A percentile compares a stretch with the other conserved stretches of the same genome.
Conservation (phyloP, 2,329 filamentous ascomycete genomes). For the Fonsecaea pugnacius region DNA sequence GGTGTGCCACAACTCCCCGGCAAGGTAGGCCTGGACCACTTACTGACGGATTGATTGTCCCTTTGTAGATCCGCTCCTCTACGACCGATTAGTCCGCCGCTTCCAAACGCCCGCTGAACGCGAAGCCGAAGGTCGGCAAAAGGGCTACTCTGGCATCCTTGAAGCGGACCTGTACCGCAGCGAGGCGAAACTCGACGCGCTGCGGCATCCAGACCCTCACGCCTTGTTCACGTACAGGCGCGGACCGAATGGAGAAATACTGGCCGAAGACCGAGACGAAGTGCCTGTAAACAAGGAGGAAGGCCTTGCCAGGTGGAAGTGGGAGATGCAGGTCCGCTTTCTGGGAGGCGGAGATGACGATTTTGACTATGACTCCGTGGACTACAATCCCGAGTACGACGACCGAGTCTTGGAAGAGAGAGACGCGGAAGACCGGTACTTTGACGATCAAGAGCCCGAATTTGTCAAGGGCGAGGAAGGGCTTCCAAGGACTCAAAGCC, state of each 20-base stretch:
- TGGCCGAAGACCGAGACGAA: slow-evolving; percentile 63
- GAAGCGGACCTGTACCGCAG: slow-evolving; percentile 77
- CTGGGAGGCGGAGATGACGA: slow-evolving; percentile 74
- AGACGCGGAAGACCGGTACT: slow-evolving; percentile 75
- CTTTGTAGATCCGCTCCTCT: slow-evolving; percentile 72
- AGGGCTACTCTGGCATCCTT: slow-evolving; percentile 78
- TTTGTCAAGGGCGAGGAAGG: slow-evolving; percentile 55
- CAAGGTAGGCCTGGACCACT: slow-evolving; percentile 13
- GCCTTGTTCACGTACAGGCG: slow-evolving; percentile 56
- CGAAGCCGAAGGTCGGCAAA: slow-evolving; percentile 64
- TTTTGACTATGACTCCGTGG: slow-evolving; percentile 75
- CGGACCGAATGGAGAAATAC: slow-evolving; percentile 60
- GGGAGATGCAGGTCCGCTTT: slow-evolving; percentile 75
- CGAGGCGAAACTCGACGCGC: slow-evolving; percentile 72
- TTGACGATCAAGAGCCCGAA: slow-evolving; percentile 75
- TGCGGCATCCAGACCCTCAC: slow-evolving; percentile 59
- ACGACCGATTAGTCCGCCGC: slow-evolving; percentile 76
- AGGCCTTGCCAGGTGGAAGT: slow-evolving; percentile 70
- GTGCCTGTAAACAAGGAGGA: slow-evolving; percentile 65
- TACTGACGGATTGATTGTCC: slow-evolving; percentile 25
- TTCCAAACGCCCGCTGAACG: slow-evolving; percentile 38
- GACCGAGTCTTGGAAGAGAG: slow-evolving; percentile 62
- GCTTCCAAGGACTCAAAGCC: slow-evolving; percentile 28
- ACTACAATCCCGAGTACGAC: slow-evolving; percentile 74
- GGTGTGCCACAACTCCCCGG: slow-evolving; percentile 47